A percentile compares a stretch with the other conserved stretches of the same genome.
phyloP scores from a whole-genome alignment of 2,329 filamentous ascomycete species.

The Phyllosticta citrichinensis region DNA sequence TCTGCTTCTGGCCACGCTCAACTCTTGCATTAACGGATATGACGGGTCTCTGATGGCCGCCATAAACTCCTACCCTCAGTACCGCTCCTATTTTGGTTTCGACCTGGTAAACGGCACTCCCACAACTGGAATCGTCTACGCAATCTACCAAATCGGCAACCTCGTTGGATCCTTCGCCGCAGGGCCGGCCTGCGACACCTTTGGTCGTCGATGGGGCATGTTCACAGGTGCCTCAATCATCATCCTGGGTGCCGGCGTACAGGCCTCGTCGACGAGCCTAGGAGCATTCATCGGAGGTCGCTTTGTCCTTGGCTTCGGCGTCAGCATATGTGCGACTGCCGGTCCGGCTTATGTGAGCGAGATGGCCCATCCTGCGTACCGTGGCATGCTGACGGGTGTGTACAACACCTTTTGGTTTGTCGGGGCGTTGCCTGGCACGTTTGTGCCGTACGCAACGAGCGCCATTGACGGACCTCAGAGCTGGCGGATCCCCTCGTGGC shows the following conservation, averaged over 20 bases:
- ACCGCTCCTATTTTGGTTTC: conserved; percentile 35
- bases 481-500: conserved; percentile 38
- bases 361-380: conserved; percentile 52
- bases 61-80: conserved; percentile 39
- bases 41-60: conserved; percentile 41
- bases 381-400: conserved; percentile 51
- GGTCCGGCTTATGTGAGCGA: conserved; percentile 56
- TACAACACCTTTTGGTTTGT: conserved; percentile 43
- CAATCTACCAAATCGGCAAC: conserved; percentile 41
- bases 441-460: conserved; percentile 16
- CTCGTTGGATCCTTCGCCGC: conserved; percentile 34
- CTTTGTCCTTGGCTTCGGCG: conserved; percentile 54
- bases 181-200: conserved; percentile 36
- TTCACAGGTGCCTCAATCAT: conserved; percentile 46
- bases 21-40: conserved; percentile 39
- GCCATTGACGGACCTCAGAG: conserved; percentile 33
- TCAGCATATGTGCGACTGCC: conserved; percentile 48
- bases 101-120: conserved; percentile 24
- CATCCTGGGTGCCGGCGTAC: conserved; percentile 41
- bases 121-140: conserved; percentile 38
- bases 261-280: conserved; percentile 37
- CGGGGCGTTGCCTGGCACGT: conserved; percentile 47
- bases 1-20: conserved; percentile 34
- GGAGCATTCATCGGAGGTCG: conserved; percentile 50
- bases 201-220: conserved; percentile 38